Percentiles rank a stretch among this genome's conserved stretches.
Conservation (phyloP, 495 filamentous ascomycete species). For the Podospora conica region DNA sequence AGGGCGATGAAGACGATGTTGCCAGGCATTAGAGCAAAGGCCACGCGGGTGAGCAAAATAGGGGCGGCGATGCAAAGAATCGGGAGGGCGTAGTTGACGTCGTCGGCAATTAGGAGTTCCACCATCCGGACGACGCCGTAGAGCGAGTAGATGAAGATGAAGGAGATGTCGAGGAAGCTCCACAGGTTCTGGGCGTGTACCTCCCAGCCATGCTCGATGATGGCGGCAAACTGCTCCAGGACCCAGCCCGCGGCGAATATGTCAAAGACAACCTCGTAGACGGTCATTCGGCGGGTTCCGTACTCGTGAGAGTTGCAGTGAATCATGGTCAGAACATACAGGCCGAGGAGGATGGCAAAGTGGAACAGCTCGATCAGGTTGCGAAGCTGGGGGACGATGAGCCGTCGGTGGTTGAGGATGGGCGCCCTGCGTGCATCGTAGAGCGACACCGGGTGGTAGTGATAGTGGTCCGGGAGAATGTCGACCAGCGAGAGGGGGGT, state of each 20-base stretch:
- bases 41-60: conserved; percentile 54
- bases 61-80: conserved; percentile 57
- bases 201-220: conserved; percentile 62
- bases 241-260: conserved; percentile 56
- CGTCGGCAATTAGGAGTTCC: conserved; percentile 33
- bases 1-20: conserved; percentile 63
- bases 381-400: conserved; percentile 55
- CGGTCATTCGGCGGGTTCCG: conserved; percentile 39
- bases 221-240: conserved; percentile 56
- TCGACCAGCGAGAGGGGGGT: conserved; percentile 57
- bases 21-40: conserved; percentile 60
- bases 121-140: conserved; percentile 52
- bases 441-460: conserved; percentile 55
- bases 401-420: conserved; percentile 58
- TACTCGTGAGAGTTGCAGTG: conserved; percentile 35
- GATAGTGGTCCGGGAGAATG: conserved; percentile 61
- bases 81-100: conserved; percentile 46
- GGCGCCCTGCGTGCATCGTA: conserved; percentile 54
- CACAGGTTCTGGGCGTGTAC: conserved; percentile 64
- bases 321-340: conserved; percentile 53
- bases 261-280: conserved; percentile 47
- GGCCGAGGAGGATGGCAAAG: conserved; percentile 49
- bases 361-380: conserved; percentile 55
- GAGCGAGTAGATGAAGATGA: conserved; percentile 47
- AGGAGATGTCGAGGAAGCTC: conserved; percentile 60